Percentiles rank a stretch among this genome's conserved stretches.
phyloP scores from a whole-genome alignment of 306 rosid genomes.

The Dalbergia cultrata region DNA sequence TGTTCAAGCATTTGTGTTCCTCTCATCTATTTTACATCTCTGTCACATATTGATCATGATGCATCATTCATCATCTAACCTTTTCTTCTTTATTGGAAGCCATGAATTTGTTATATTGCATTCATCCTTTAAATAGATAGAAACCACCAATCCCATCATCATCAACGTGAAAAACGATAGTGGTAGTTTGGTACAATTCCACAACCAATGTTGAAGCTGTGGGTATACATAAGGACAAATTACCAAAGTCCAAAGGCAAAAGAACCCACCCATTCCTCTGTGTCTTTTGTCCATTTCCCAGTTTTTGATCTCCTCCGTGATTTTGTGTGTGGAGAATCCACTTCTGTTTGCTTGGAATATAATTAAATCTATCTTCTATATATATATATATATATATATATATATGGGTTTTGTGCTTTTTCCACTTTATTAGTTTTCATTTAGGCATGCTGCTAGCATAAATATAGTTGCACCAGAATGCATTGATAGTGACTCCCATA shows the following conservation, averaged over 20 bases:
- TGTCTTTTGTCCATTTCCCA: slow-evolving; percentile 40
- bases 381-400: not conserved
- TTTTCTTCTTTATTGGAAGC: slow-evolving; percentile 8
- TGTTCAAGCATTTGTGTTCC: not conserved
- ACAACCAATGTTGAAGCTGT: slow-evolving; percentile 10
- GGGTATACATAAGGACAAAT: slow-evolving; percentile 30
- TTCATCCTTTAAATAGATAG: slow-evolving; percentile 16
- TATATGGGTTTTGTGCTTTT: slow-evolving; percentile 46
- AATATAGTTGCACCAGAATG: slow-evolving; percentile 48
- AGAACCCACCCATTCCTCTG: slow-evolving; percentile 3
- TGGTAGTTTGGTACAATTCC: slow-evolving; percentile 1
- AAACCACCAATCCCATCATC: slow-evolving; percentile 2
- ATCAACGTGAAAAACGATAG: slow-evolving; percentile 7
- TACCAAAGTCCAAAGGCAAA: slow-evolving; percentile 18
- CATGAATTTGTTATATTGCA: slow-evolving; percentile 25
- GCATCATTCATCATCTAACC: slow-evolving; percentile 13
- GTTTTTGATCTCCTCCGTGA: slow-evolving; percentile 37
- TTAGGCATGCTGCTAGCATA: slow-evolving; percentile 39
- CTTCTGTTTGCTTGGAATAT: slow-evolving; percentile 50
- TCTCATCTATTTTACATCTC: not conserved
- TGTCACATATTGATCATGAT: slow-evolving; percentile 8
- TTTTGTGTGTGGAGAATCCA: slow-evolving; percentile 57
- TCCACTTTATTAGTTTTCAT: slow-evolving; percentile 49
- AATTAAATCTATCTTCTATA: slow-evolving; percentile 24
- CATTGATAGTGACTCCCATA: slow-evolving; percentile 53